Evolutionary conservation across 306 rosid genomes (phyloP), one percentile per base, ranked within the genome.

Genomic region (Betula pendula): DNA sequence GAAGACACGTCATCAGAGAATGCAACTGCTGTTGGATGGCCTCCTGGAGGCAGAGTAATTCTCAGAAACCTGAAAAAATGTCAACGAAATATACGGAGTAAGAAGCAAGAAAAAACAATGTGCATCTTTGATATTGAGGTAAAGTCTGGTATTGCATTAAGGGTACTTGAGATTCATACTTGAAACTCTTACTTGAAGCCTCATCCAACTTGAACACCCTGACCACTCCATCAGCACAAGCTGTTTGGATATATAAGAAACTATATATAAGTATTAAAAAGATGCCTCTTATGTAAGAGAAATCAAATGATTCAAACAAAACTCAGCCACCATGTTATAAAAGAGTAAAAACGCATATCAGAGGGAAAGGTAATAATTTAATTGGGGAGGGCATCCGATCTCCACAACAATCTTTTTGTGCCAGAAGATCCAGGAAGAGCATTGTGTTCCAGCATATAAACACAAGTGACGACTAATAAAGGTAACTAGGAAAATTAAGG

Each of bases 151-250:
- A 29, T 55, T 56, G 62, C 45, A 52, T 60, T 17, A 56, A 78
- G 74, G 80, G 47, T 70, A 76, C 73, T 63, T 35, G 55, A 67
- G 80, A 82, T 81, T 52, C 90, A 60, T 90, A 92, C 97, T 87
- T 96, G 96, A 92, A 96, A 86, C 99, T 96, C 93, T 91, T 92
- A 73, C 98, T 93, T 55, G 88, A 85, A 79, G 91, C 94, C 80
- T 96, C 97, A 25, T 96, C 99, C 92, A 96, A 78, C 91, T 92
- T 92, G 71, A 96, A 96, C 31, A 92, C 91, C 76, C 99, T 89
- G 82, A 96, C 78, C 66, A 96, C 82, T 85, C 99, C 99, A 88
- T 96, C 99, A 51, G 89, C 97, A 79, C 98, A 96, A 77, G 94
- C 99, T 96, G 92, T 74, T 73, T 62, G 53, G 72, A 79, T 31